Evolutionary conservation across 208 protist species (phyloP).

Genomic region (Acanthamoeba sp.): DNA sequence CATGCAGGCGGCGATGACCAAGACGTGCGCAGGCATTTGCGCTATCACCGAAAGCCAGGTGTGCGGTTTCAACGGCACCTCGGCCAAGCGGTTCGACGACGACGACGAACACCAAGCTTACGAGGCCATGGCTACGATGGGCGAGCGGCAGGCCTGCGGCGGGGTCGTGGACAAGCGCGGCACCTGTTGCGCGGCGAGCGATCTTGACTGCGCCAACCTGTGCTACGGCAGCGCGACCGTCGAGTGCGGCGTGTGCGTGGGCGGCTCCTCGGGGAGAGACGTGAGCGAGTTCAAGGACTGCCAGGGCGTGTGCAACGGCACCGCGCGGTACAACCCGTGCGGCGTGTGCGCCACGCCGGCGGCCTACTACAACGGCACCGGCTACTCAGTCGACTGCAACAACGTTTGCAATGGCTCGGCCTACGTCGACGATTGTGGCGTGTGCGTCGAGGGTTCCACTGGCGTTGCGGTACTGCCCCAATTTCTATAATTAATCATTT

Average conservation of each 20-base stretch:
- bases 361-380: neutral
- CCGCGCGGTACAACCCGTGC: neutral
- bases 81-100: too few species aligned
- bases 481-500: too few species aligned
- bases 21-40: neutral
- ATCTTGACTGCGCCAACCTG: neutral
- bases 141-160: too few species aligned
- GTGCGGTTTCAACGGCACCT: too few species aligned
- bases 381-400: neutral
- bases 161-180: too few species aligned
- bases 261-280: neutral
- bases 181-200: too few species aligned
- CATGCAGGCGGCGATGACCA: too few species aligned
- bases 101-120: neutral
- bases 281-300: neutral
- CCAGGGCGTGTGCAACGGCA: neutral
- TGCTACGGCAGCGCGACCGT: neutral
- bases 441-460: slow-evolving; percentile 25
- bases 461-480: neutral
- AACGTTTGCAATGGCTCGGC: slow-evolving; percentile 31
- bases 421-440: neutral
- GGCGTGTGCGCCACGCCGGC: neutral
- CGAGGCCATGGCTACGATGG: neutral
- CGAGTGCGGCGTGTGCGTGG: neutral
- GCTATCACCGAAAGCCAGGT: neutral